Conservation (phyloP, 2,329 filamentous ascomycete genomes). For the Cephalotrichum gorgonifer region DNA sequence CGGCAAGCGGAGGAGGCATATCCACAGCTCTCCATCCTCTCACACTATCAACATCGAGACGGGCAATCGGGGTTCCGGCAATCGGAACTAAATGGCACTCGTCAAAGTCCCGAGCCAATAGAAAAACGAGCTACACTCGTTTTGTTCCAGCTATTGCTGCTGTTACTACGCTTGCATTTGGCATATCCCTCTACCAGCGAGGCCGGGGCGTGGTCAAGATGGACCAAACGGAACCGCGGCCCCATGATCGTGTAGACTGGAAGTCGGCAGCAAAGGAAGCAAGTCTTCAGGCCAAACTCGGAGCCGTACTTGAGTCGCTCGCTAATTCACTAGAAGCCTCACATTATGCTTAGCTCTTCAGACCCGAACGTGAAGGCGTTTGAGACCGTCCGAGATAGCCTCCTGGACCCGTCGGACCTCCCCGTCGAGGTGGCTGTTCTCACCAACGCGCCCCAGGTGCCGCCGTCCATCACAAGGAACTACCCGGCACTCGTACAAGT, state of each 20-base stretch:
- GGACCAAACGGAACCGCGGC: not conserved
- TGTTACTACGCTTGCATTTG: not conserved
- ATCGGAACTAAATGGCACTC: not conserved
- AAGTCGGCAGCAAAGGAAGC: not conserved
- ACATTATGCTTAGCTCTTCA: not conserved
- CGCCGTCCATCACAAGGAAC: slow-evolving; percentile 18
- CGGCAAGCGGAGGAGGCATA: not conserved
- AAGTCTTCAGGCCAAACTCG: not conserved
- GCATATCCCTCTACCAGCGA: not conserved
- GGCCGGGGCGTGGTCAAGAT: not conserved
- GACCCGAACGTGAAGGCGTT: not conserved
- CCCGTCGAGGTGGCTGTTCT: slow-evolving; percentile 18
- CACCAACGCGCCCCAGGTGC: slow-evolving; percentile 18
- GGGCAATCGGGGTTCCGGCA: not conserved
- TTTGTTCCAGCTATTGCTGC: not conserved
- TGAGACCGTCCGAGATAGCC: not conserved
- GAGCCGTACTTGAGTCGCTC: not conserved
- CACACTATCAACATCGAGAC: not conserved
- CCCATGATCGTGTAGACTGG: not conserved
- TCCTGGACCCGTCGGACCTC: slow-evolving; percentile 4
- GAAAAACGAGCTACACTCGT: not conserved
- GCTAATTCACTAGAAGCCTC: not conserved
- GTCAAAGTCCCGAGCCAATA: not conserved
- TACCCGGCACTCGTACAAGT: slow-evolving; percentile 20
- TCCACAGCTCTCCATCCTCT: not conserved